phyloP scores from a whole-genome alignment of 2,329 filamentous ascomycete species.

The Biscogniauxia mediterranea region DNA sequence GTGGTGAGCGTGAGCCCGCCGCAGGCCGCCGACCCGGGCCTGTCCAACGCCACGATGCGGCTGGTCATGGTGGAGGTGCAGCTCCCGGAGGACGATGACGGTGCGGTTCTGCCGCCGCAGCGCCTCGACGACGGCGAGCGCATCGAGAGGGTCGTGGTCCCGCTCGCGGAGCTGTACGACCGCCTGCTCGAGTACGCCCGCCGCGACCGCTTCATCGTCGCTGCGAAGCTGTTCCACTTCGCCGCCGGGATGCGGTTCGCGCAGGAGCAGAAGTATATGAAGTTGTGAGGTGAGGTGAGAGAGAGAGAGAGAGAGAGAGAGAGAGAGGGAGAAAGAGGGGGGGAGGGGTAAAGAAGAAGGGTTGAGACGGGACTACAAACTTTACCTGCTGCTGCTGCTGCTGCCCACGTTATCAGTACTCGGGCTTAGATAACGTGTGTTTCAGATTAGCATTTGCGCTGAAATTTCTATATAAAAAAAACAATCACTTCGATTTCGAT shows the following conservation, averaged over 20 bases:
- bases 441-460: no score
- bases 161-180: constrained; percentile 54
- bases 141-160: constrained; percentile 59
- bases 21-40: constrained; percentile 56
- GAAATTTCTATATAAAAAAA: no score
- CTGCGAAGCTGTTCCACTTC: constrained; percentile 59
- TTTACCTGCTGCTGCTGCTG: no score
- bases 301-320: neutral
- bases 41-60: constrained; percentile 36
- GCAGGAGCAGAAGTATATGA: constrained; percentile 33
- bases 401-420: no score
- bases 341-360: no score
- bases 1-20: constrained; percentile 46
- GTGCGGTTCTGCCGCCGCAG: constrained; percentile 48
- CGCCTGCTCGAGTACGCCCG: constrained; percentile 46
- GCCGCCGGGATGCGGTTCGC: constrained; percentile 55
- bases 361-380: no score
- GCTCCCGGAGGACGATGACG: constrained; percentile 44
- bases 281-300: neutral
- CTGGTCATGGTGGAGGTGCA: constrained; percentile 50
- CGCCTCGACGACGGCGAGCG: constrained; percentile 60
- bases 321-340: neutral
- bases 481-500: no score
- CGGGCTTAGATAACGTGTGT: no score
- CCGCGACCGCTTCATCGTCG: constrained; percentile 50